Evolutionary conservation across 202 grass and related monocot species (phyloP), one percentile per base, ranked within the genome.

Genomic region (Saccharum hybrid): DNA sequence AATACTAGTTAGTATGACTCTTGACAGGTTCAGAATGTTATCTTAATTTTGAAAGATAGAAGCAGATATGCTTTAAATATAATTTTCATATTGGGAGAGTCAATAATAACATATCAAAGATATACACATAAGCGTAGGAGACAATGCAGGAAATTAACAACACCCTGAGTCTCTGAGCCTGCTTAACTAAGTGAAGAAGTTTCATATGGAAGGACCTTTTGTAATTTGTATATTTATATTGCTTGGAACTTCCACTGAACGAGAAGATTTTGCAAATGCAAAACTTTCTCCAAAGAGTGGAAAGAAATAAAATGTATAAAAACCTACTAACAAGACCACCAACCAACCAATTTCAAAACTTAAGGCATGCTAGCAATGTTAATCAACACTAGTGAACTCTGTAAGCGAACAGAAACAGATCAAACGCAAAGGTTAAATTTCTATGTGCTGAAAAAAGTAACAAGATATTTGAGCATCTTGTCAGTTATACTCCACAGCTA

Each of bases 401-500:
- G 41, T 22, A 81, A 84, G 57, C 13, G 12, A 83, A 45, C 49
- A 67, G 26, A 21, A 63, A 49, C 63, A 77, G 46, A 69, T 63
- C 66, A 10, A 59, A 81, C 48, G 10, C 66, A 41, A 77, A 36
- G 59, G 59, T 18, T 87, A 46, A 72, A 77, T 72, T 41, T 43
- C 16, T 43, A 19, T 31, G 38, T 39, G 16, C 34, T 60, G 10
- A n/a, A 81, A 60, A 66, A 59, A 74, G 62, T 38, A 81, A 65
- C 6, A 81, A 77, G 12, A 70, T 34, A 75, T 80, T 63, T 23
- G 19, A 81, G 54, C 45, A 86, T 86, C 83, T 68, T 63, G 72
- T 88, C 66, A 86, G 33, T 52, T 78, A 81, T 72, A 78, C 73
- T 68, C 74, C 79, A 82, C 41, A 48, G 46, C 19, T 54, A 51